Conservation (phyloP, 306 rosid species). For the Crotalaria pallida region DNA sequence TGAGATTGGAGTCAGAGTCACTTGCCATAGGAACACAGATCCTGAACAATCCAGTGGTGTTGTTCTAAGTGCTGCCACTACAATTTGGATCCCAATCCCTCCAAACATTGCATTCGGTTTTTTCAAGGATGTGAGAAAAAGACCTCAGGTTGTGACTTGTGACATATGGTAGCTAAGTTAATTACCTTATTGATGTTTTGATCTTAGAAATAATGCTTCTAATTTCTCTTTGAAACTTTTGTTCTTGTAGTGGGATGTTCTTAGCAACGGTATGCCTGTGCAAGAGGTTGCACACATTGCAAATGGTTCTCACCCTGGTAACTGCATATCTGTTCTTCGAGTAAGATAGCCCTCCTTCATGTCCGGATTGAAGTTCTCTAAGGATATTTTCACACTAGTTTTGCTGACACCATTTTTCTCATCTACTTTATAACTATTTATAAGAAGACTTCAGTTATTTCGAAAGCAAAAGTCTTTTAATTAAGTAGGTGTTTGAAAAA, state of each 20-base stretch:
- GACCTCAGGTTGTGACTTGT: slow-evolving; percentile 63
- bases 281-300: slow-evolving; percentile 95
- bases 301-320: slow-evolving; percentile 88
- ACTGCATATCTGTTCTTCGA: slow-evolving; percentile 82
- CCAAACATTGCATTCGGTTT: slow-evolving; percentile 81
- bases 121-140: slow-evolving; percentile 83
- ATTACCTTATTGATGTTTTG: background rate
- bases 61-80: slow-evolving; percentile 85
- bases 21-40: slow-evolving; percentile 71
- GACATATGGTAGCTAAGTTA: background rate
- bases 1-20: slow-evolving; percentile 75
- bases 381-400: no score
- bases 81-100: slow-evolving; percentile 80
- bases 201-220: background rate
- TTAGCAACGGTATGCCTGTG: slow-evolving; percentile 68
- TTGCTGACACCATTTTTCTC: no score
- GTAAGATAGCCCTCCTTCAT: slow-evolving; percentile 28
- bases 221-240: background rate
- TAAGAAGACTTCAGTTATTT: no score
- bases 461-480: no score
- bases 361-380: background rate
- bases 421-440: no score
- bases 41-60: slow-evolving; percentile 84
- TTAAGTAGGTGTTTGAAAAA: no score
- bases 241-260: slow-evolving; percentile 84